phyloP scores from a whole-genome alignment of 2,329 filamentous ascomycete species.

The Coniochaeta sp. region DNA sequence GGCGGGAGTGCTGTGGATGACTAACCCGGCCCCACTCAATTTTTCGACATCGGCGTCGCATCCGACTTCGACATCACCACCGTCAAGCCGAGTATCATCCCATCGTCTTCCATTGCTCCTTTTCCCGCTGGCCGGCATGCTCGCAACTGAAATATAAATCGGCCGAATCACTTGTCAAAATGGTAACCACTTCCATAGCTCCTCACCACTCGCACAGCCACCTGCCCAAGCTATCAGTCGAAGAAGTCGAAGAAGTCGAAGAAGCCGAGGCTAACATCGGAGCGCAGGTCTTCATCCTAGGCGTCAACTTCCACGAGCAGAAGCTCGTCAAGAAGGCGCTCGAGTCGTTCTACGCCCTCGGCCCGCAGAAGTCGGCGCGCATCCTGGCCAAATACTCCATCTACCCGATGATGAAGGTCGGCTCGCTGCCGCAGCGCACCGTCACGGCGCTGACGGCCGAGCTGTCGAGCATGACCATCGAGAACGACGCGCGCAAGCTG shows the following conservation, averaged over 20 bases:
- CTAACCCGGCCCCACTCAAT: neutral
- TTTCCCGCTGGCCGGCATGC: neutral
- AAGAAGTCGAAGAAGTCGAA: no score
- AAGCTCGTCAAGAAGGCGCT: constrained; percentile 80
- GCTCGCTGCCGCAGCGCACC: constrained; percentile 66
- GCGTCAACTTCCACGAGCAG: constrained; percentile 76
- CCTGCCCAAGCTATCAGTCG: no score
- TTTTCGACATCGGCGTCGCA: neutral
- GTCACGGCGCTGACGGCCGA: constrained; percentile 77
- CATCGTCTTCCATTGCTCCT: neutral
- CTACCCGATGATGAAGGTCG: constrained; percentile 73
- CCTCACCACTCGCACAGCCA: no score
- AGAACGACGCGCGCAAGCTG: constrained; percentile 74
- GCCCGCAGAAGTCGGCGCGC: constrained; percentile 58
- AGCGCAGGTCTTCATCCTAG: constrained; percentile 73
- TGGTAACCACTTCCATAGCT: constrained; percentile 9
- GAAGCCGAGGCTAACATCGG: neutral
- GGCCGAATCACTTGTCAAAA: constrained; percentile 8
- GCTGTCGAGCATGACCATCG: constrained; percentile 85
- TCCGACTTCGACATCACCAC: neutral
- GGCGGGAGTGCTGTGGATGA: neutral
- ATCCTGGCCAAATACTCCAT: constrained; percentile 88
- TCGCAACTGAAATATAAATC: neutral
- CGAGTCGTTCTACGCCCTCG: constrained; percentile 80
- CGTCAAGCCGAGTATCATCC: neutral